Evolutionary conservation across 768 basidiomycete genomes (phyloP).

Genomic region (Termitomyces sp.): DNA sequence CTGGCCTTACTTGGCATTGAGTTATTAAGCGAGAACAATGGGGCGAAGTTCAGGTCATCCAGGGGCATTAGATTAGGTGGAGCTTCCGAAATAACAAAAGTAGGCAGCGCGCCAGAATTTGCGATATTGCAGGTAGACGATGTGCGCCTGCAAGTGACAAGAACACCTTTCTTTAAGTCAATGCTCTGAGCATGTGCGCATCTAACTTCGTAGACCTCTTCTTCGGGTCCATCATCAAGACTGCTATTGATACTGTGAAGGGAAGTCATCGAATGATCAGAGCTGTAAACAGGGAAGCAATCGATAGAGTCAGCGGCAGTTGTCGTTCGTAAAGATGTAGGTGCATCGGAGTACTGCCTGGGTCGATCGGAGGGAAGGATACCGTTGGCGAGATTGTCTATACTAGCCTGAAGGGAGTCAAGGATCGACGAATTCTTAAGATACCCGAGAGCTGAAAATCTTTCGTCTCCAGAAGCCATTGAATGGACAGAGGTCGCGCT

Average conservation of each 20-base stretch:
- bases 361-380: constrained; percentile 15
- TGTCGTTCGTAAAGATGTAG: constrained; percentile 27
- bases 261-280: constrained; percentile 23
- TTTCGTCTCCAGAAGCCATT: neutral
- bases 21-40: constrained; percentile 7
- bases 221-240: constrained; percentile 18
- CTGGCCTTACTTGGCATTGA: constrained; percentile 8
- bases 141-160: constrained; percentile 31
- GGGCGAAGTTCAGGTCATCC: constrained; percentile 7
- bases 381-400: constrained; percentile 21
- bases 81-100: constrained; percentile 22
- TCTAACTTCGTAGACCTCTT: constrained; percentile 41
- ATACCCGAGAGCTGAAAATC: constrained; percentile 2
- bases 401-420: constrained; percentile 19
- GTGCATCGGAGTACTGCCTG: constrained; percentile 29
- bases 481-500: neutral
- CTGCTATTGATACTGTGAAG: constrained; percentile 18
- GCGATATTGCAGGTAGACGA: constrained; percentile 7
- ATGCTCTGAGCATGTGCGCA: constrained; percentile 48
- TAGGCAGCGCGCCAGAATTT: constrained; percentile 15
- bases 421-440: constrained; percentile 19
- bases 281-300: constrained; percentile 14
- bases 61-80: constrained; percentile 6
- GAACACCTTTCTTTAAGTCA: constrained; percentile 45
- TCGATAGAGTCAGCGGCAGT: constrained; percentile 21